These are phyloP conservation scores for Quercus gilva DNA, from an alignment of 306 rosid genomes.

Conservation along the genomic window DNA sequence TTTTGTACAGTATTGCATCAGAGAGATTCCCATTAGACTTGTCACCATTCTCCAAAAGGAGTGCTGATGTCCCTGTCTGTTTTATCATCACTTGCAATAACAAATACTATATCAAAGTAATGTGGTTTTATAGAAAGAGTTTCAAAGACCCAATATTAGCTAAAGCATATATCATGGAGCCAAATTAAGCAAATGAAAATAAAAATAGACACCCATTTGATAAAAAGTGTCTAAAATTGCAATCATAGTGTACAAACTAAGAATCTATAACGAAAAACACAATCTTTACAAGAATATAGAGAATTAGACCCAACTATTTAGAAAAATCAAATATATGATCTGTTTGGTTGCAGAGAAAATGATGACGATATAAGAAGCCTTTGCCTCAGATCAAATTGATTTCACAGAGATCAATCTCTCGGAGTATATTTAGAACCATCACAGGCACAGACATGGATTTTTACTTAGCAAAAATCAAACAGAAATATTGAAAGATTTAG, in stretches of 20 bases:
- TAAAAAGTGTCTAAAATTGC: too few species aligned
- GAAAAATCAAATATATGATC: background rate
- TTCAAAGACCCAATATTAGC: background rate
- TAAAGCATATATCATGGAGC: background rate
- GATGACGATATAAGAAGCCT: background rate
- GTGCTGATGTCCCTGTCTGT: conserved; percentile 69
- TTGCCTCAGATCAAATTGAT: conserved; percentile 60
- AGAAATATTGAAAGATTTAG: background rate
- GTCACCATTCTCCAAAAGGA: conserved; percentile 36
- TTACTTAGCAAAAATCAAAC: background rate
- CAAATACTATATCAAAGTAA: background rate
- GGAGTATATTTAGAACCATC: conserved; percentile 77
- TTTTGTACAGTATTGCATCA: conserved; percentile 21
- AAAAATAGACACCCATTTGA: background rate
- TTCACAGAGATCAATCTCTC: conserved; percentile 57
- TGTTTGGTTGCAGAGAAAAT: background rate
- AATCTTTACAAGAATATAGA: background rate
- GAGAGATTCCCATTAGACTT: conserved; percentile 56
- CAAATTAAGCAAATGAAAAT: background rate
- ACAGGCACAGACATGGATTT: conserved; percentile 32
- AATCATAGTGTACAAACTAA: background rate
- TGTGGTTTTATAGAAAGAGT: background rate
- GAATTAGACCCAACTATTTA: background rate
- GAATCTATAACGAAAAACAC: background rate
- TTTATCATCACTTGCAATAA: conserved; percentile 40